Base-by-base conservation (phyloP, 2,329 filamentous ascomycete species). In the Ophiosphaerella korrae region DNA sequence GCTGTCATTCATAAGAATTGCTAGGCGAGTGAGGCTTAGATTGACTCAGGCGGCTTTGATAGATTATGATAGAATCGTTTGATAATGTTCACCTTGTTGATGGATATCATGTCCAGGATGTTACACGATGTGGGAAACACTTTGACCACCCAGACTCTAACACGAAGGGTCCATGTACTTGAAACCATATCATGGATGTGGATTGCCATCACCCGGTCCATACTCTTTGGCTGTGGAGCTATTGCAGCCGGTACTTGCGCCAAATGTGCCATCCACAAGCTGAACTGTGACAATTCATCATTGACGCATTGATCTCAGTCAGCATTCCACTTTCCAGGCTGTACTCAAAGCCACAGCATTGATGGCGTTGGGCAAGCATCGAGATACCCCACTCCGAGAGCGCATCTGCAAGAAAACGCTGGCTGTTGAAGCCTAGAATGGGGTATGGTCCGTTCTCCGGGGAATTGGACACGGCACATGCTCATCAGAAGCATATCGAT, bases 1-100 rank as follows among this genome's bases (percentile, higher is more conserved):
- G 49, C 63, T 69, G 66, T 68, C 66, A 71, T 61, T 66, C 66
- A 67, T 69, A 70, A 64, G 63, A 66, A 63, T 66, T 52, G 58
- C 55, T 45, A 62, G 53, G 50, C 58, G 42, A 38, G 50, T 60
- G 53, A 62, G 52, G 60, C 54, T 52, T 57, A 53, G 58, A 53
- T 54, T 48, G 56, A 52, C 53, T 47, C 56, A 57, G 58, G 62
- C 42, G 51, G 56, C 61, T 58, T 56, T 39, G 54, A 58, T 60
- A 55, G 38, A 64, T 60, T 50, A 54, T 58, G 49, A 55, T 55
- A 49, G 53, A 55, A 50, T 57, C 38, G 52, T 53, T 53, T 53
- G 58, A 46, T 50, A 26, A 48, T 50, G 46, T 34, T 45, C 50
- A 38, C 50, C 50, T 46, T 52, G 53, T 50, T 55, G 35, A 37